Percentiles rank a stretch among this genome's conserved stretches.
phyloP scores from a whole-genome alignment of 2,329 filamentous ascomycete genomes.

The Fusarium brachygibbosum region DNA sequence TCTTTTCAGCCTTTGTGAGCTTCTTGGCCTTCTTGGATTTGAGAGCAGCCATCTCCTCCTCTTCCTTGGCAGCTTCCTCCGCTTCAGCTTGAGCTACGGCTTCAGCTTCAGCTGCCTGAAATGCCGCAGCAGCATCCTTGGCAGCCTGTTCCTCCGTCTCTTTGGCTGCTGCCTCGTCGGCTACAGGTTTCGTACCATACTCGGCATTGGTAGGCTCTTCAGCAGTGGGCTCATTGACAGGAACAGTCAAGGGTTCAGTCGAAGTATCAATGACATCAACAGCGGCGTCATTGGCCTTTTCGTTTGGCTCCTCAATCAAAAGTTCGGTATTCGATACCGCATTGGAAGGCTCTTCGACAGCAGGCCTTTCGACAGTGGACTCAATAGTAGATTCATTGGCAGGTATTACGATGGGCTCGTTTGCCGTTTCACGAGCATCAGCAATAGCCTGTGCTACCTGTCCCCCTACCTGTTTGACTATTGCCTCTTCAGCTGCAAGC shows the following conservation, averaged over 20 bases:
- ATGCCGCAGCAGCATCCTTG: background rate
- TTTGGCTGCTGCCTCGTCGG: background rate
- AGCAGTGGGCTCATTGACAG: background rate
- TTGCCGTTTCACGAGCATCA: background rate
- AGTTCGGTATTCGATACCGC: background rate
- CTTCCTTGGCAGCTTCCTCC: background rate
- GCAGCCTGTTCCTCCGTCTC: background rate
- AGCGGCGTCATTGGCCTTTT: background rate
- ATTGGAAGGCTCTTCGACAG: background rate
- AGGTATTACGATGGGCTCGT: background rate
- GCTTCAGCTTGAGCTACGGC: background rate
- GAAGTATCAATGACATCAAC: background rate
- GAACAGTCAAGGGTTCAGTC: background rate
- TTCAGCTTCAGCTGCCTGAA: background rate
- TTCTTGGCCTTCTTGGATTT: constrained; percentile 8
- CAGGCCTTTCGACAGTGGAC: background rate
- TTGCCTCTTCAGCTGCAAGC: background rate
- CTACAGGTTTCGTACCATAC: background rate
- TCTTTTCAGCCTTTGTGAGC: constrained; percentile 5
- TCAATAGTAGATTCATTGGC: background rate
- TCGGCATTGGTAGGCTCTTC: constrained; percentile 8
- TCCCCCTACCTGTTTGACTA: background rate
- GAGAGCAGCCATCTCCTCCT: constrained; percentile 5
- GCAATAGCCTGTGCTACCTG: background rate
- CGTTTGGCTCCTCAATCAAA: background rate